Conservation (phyloP, 352 stramenopile genomes). For the Pythium volutum region DNA sequence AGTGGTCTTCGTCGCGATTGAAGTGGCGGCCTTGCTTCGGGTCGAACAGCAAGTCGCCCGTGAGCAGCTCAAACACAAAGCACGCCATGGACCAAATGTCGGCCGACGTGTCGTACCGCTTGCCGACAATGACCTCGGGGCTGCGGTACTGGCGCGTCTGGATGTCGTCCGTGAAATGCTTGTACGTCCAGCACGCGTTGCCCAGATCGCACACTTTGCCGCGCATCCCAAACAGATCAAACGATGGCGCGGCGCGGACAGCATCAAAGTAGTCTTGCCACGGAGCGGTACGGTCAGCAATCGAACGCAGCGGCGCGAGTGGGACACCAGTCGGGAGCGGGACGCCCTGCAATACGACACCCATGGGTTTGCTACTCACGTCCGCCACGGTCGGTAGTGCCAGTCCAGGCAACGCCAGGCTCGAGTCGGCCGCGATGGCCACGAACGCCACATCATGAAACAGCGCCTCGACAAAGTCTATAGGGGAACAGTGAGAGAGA, state of each 20-base stretch:
- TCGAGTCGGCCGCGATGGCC: constrained; percentile 4
- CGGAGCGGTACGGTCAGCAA: constrained; percentile 23
- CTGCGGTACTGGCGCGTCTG: constrained; percentile 99
- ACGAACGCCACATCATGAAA: constrained; percentile 19
- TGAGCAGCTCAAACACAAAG: constrained; percentile 99
- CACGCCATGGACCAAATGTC: constrained; percentile 99
- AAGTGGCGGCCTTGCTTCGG: constrained; percentile 89
- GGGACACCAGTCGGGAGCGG: constrained; percentile 37
- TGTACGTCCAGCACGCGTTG: constrained; percentile 99
- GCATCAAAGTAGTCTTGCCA: constrained; percentile 44
- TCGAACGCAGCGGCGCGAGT: constrained; percentile 5
- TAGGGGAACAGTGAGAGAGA: background rate
- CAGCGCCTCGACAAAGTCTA: constrained; percentile 19
- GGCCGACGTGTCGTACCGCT: constrained; percentile 97
- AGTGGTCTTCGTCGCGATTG: constrained; percentile 94
- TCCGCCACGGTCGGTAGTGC: constrained; percentile 12
- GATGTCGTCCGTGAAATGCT: constrained; percentile 99
- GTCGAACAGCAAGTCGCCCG: constrained; percentile 99
- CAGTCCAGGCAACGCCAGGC: constrained; percentile 12
- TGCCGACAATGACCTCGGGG: constrained; percentile 96
- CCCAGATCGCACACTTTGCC: constrained; percentile 97
- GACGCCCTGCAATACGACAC: constrained; percentile 54
- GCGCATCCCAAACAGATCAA: constrained; percentile 63
- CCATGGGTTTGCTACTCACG: background rate
- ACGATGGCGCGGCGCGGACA: constrained; percentile 36